A percentile compares a stretch with the other conserved stretches of the same genome.
These are phyloP conservation scores for Coemansia sp. DNA, from an alignment of 371 early-diverging fungal species.

Conservation along the genomic window DNA sequence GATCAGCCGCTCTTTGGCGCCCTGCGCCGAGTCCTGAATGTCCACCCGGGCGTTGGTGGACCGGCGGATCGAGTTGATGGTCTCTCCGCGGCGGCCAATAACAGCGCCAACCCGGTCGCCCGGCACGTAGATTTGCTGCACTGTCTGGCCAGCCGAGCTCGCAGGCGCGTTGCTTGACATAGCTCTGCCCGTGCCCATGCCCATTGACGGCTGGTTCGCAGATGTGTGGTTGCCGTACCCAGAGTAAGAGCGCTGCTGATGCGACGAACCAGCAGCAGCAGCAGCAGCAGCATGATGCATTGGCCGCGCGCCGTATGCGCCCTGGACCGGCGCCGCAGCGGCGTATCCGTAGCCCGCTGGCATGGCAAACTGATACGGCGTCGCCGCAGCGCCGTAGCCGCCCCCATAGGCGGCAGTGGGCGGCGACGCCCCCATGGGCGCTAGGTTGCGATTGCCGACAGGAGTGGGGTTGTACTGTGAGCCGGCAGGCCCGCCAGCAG, in stretches of 20 bases:
- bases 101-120: constrained; percentile 44
- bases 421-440: constrained; percentile 5
- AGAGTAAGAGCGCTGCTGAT: constrained; percentile 23
- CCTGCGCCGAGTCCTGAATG: constrained; percentile 46
- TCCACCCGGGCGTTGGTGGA: constrained; percentile 41
- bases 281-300: constrained; percentile 9
- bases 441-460: not conserved
- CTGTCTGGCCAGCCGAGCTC: constrained; percentile 26
- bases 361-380: constrained; percentile 28
- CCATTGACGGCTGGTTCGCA: constrained; percentile 15
- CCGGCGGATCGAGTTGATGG: constrained; percentile 43
- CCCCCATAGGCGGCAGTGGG: constrained; percentile 18
- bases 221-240: constrained; percentile 19
- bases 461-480: constrained; percentile 14
- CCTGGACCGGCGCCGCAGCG: constrained; percentile 20
- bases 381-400: constrained; percentile 16
- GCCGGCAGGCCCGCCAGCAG: constrained; percentile 8
- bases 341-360: constrained; percentile 33
- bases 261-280: not conserved
- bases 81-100: constrained; percentile 49
- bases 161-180: constrained; percentile 6
- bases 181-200: constrained; percentile 4
- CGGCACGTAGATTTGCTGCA: constrained; percentile 49
- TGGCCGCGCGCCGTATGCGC: constrained; percentile 21
- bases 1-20: constrained; percentile 41